Evolutionary conservation across 257 asterid species (phyloP).

Genomic region (Jaltomata sinuosa): DNA sequence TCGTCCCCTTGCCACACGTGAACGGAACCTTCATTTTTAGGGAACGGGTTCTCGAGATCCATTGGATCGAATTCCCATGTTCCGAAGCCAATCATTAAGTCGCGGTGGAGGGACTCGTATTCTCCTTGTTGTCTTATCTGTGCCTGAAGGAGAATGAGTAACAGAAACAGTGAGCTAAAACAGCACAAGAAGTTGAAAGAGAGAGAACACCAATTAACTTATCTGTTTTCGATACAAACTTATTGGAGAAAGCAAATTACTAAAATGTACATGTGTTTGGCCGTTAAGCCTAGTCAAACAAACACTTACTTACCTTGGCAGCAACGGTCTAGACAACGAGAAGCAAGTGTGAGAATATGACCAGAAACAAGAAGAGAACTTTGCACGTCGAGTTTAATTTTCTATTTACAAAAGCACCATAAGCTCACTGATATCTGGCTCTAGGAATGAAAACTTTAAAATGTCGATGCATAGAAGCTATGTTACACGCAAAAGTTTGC

Average conservation of each 20-base stretch:
- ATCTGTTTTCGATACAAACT: neutral
- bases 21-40: constrained; percentile 46
- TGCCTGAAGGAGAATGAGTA: constrained; percentile 20
- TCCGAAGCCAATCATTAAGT: constrained; percentile 57
- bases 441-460: neutral
- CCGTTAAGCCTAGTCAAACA: neutral
- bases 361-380: neutral
- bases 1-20: constrained; percentile 91
- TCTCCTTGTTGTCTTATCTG: constrained; percentile 70
- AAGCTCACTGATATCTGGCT: neutral
- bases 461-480: neutral
- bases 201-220: neutral
- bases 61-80: constrained; percentile 78
- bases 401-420: neutral
- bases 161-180: neutral
- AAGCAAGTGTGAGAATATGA: neutral
- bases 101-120: constrained; percentile 62
- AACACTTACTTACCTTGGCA: neutral
- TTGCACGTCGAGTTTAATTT: neutral
- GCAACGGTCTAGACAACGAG: neutral
- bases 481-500: neutral
- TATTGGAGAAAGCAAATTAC: neutral
- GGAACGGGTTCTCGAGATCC: constrained; percentile 53
- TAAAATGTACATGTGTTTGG: neutral
- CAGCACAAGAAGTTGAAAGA: neutral